A percentile compares a stretch with the other conserved stretches of the same genome.
Conservation (phyloP, 2,329 filamentous ascomycete genomes). For the Sarocladium brachiariae region DNA sequence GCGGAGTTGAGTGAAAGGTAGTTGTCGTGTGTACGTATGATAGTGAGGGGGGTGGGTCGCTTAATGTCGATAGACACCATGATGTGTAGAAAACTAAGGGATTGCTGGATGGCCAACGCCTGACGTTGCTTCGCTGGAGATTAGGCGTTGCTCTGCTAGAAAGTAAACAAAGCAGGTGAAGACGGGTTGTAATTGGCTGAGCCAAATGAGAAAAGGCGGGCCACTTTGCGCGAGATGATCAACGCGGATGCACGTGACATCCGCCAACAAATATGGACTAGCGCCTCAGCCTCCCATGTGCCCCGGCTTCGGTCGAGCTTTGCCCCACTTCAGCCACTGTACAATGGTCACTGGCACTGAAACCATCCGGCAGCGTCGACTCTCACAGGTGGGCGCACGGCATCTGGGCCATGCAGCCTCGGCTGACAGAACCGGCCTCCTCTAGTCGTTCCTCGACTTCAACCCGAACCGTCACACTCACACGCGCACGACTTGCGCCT, state of each 20-base stretch:
- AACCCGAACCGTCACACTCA: slow-evolving; percentile 13
- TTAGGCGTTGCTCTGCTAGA: slow-evolving; percentile 29
- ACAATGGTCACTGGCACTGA: too few species aligned
- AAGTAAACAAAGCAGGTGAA: slow-evolving; percentile 34
- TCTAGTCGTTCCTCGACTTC: slow-evolving; percentile 12
- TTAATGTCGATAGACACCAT: too few species aligned
- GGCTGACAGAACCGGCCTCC: slow-evolving; percentile 15
- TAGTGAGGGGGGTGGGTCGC: slow-evolving; percentile 2
- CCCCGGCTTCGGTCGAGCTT: slow-evolving; percentile 1
- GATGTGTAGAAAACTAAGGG: slow-evolving; percentile 4
- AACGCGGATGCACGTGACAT: slow-evolving; percentile 20
- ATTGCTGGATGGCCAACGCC: not conserved
- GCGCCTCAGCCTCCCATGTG: not conserved
- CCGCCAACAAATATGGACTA: not conserved
- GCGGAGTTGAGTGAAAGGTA: not conserved
- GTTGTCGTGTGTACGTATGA: not conserved
- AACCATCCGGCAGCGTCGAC: too few species aligned
- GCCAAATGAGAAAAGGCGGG: not conserved
- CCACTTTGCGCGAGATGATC: slow-evolving; percentile 3
- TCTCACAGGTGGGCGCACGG: not conserved
- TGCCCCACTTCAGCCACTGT: slow-evolving; percentile 2
- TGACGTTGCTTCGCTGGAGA: slow-evolving; percentile 7
- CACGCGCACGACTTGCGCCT: slow-evolving; percentile 12
- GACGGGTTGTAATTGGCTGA: slow-evolving; percentile 14
- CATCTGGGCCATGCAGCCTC: slow-evolving; percentile 17